Evolutionary conservation across 768 basidiomycete species (phyloP).

Genomic region (Suillus sp.): DNA sequence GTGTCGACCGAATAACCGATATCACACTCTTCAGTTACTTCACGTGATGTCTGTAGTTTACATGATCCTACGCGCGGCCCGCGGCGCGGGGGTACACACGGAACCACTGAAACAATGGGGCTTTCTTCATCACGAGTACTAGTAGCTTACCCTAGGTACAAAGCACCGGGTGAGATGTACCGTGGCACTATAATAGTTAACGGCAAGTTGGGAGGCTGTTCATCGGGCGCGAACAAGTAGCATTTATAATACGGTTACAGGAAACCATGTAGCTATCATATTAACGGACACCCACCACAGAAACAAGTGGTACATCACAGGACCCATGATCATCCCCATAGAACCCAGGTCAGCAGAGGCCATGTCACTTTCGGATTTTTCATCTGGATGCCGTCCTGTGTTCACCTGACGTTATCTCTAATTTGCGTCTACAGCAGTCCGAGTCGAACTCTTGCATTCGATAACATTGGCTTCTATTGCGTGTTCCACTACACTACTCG

Average conservation of each 20-base stretch:
- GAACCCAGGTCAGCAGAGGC: too few relatives aligned
- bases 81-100: too few relatives aligned
- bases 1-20: background rate
- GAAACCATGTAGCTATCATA: too few relatives aligned
- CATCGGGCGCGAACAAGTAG: background rate
- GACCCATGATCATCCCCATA: too few relatives aligned
- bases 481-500: too few relatives aligned
- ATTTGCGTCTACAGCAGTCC: too few relatives aligned
- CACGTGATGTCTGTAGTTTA: background rate
- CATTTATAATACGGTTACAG: background rate
- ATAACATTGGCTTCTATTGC: too few relatives aligned
- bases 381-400: too few relatives aligned
- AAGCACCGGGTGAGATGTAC: background rate
- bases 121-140: background rate
- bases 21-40: background rate
- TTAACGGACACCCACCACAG: background rate
- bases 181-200: background rate
- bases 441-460: too few relatives aligned
- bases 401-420: too few relatives aligned
- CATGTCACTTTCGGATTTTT: too few relatives aligned
- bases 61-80: too few relatives aligned
- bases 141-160: background rate
- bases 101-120: background rate
- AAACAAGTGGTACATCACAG: background rate
- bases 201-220: background rate